phyloP scores from a whole-genome alignment of 2,329 filamentous ascomycete species.

The Beauveria brongniartii region DNA sequence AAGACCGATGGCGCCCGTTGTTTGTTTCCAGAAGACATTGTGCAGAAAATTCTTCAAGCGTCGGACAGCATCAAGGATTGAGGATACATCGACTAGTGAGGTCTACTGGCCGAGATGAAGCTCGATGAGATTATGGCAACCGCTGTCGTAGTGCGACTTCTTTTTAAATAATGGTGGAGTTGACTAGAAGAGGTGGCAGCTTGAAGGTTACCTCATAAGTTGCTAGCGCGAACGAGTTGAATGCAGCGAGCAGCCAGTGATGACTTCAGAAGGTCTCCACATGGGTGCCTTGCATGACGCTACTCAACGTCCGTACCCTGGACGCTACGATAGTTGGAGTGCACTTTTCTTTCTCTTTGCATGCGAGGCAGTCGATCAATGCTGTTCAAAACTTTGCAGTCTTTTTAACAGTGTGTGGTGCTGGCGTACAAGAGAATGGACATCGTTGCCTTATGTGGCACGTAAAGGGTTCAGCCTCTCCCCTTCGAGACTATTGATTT shows the following conservation, averaged over 20 bases:
- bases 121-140: not conserved
- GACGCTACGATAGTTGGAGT: not conserved
- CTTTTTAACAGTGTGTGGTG: too few relatives aligned
- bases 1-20: constrained; percentile 12
- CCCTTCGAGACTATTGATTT: not conserved
- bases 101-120: not conserved
- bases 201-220: constrained; percentile 3
- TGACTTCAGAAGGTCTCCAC: constrained; percentile 12
- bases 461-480: not conserved
- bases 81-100: not conserved
- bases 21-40: constrained; percentile 12
- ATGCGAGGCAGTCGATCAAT: not conserved
- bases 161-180: constrained; percentile 1
- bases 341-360: not conserved
- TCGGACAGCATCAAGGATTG: not conserved
- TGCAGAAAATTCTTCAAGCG: not conserved
- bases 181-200: constrained; percentile 6
- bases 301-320: constrained; percentile 1
- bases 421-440: too few relatives aligned
- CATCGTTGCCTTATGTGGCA: too few relatives aligned
- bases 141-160: not conserved
- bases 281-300: not conserved
- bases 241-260: constrained; percentile 8
- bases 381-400: too few relatives aligned
- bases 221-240: not conserved